Evolutionary conservation across 805 yeast species (phyloP).

Genomic region (Lipomyces lipofer): DNA sequence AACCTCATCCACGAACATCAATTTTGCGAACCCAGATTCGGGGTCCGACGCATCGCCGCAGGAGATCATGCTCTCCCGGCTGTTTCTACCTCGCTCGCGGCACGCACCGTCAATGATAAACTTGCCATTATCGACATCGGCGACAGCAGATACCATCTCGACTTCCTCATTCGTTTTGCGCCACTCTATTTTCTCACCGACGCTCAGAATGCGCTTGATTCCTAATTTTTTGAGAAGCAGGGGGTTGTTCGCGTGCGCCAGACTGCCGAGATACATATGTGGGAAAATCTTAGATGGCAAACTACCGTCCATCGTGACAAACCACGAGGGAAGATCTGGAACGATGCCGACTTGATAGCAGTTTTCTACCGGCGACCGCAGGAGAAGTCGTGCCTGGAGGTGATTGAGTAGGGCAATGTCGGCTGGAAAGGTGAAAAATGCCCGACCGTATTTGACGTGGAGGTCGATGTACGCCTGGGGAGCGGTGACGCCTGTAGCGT

Average conservation of each 20-base stretch:
- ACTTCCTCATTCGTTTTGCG: constrained; percentile 12
- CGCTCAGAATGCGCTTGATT: constrained; percentile 74
- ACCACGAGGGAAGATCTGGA: constrained; percentile 36
- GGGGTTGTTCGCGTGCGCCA: constrained; percentile 75
- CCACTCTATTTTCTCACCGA: constrained; percentile 61
- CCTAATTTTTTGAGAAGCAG: constrained; percentile 63
- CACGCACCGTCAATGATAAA: neutral
- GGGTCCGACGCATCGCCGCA: neutral
- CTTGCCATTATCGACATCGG: neutral
- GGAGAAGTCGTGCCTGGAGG: constrained; percentile 60
- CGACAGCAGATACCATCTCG: neutral
- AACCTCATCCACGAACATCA: constrained; percentile 67
- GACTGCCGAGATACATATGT: constrained; percentile 80
- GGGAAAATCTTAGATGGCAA: constrained; percentile 82
- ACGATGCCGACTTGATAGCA: constrained; percentile 1
- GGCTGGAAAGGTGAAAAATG: constrained; percentile 78
- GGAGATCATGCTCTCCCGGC: neutral
- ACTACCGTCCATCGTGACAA: constrained; percentile 53
- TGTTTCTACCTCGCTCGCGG: neutral
- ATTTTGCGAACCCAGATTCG: constrained; percentile 44
- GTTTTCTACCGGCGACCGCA: constrained; percentile 45
- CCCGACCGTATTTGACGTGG: constrained; percentile 66
- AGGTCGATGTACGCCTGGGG: constrained; percentile 66
- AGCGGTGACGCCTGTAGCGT: constrained; percentile 57
- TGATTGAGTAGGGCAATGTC: constrained; percentile 68